Base-by-base conservation (phyloP, 495 filamentous ascomycete species). In the Pyronema domesticum region DNA sequence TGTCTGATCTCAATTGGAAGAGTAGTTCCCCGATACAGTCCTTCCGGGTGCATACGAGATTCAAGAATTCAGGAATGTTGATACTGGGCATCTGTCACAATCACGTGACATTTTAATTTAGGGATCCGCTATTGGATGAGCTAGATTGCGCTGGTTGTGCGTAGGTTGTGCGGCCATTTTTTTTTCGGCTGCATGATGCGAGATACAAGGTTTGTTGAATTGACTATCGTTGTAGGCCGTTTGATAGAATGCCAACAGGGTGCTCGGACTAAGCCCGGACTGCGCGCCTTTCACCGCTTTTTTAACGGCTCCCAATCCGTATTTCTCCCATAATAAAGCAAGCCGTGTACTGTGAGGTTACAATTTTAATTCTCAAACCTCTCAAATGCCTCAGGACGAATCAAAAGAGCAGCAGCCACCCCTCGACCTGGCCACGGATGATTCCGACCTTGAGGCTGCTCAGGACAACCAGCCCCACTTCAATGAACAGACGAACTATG, bases 401-500 rank as follows among this genome's bases (percentile, higher is more conserved):
- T 55, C 42, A 55, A 30, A 55, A 33, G 46, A 8, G 55, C 51
- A 19, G 53, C 50, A 36, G 35, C 58, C 39, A 35, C 39, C 35
- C 19, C 30, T 42, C 11, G 15, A 17, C 36, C 35, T 6, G 17
- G 39, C 30, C 46, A 40, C 18, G 47, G 42, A 19, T 49, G 51
- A 4, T 51, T 44, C 37, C 34, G 14, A 37, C 19, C 2, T 18
- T 7, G 19, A n/a, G 54, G 34, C 37, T 15, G 46, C 30, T 10
- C 53, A 43, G 15, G 55, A 51, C n/a, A 65, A 46, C 36, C 53
- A 54, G 45, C 14, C 14, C 33, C 54, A 62, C 14, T 76, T 77
- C 65, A 76, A 74, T 33, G 74, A 77, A 42, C 74, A 77, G 60
- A 77, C 73, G 1, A 76, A 76, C 57, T 76, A 76, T 67, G 69